phyloP scores from a whole-genome alignment of 768 basidiomycete species.

The Amyloporia xantha region DNA sequence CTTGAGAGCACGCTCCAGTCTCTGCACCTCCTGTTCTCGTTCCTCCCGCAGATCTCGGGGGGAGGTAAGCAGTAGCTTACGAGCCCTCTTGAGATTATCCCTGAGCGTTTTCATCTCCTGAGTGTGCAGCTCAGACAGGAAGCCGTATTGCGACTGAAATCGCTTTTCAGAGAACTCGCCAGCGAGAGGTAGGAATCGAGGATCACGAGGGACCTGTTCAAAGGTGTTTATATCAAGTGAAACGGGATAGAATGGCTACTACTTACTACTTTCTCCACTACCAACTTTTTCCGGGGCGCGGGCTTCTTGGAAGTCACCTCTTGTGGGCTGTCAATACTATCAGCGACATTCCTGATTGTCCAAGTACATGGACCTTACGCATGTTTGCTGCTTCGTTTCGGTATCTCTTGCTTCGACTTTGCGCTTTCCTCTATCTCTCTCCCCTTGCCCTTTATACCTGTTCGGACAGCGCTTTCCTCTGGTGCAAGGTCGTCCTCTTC shows the following conservation, averaged over 20 bases:
- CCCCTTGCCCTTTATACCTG: constrained; percentile 9
- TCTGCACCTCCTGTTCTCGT: constrained; percentile 59
- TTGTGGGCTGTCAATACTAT: constrained; percentile 69
- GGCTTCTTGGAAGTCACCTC: constrained; percentile 83
- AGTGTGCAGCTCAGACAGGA: constrained; percentile 60
- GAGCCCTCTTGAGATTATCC: constrained; percentile 61
- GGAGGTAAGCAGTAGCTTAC: constrained; percentile 53
- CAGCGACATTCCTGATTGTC: too few species aligned
- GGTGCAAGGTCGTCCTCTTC: constrained; percentile 12
- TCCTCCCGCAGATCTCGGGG: constrained; percentile 54
- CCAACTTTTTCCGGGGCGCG: constrained; percentile 63
- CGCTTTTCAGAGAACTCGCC: constrained; percentile 60
- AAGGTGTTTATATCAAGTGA: not conserved
- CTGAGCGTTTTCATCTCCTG: constrained; percentile 60
- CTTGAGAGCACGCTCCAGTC: constrained; percentile 70
- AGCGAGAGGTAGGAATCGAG: constrained; percentile 71
- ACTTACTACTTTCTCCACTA: constrained; percentile 66
- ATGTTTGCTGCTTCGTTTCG: constrained; percentile 72
- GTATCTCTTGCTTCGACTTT: constrained; percentile 38
- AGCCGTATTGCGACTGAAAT: constrained; percentile 67
- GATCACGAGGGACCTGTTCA: constrained; percentile 71
- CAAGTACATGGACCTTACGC: too few species aligned
- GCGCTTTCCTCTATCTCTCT: constrained; percentile 35
- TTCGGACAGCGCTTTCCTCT: constrained; percentile 8
- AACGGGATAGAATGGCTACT: not conserved